Conservation (phyloP, 2,329 filamentous ascomycete species). For the Botrytis sinoallii region DNA sequence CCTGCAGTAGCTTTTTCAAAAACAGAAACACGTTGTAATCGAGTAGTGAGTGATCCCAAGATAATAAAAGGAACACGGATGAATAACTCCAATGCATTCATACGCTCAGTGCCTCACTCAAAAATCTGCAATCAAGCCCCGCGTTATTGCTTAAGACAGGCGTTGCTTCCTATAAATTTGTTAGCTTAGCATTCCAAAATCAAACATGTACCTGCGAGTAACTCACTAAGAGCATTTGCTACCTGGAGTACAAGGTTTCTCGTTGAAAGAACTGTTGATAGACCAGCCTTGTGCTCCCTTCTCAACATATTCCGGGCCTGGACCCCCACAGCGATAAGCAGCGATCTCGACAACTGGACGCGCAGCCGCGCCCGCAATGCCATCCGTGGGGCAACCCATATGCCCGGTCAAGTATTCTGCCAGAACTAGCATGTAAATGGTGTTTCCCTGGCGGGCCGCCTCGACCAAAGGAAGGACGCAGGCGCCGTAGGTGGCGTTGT, state of each 20-base stretch:
- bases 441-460: background rate
- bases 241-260: background rate
- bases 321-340: background rate
- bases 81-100: fast-evolving
- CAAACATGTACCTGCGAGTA: background rate
- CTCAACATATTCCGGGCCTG: background rate
- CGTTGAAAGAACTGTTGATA: background rate
- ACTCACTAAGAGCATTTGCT: background rate
- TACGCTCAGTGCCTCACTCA: background rate
- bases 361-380: background rate
- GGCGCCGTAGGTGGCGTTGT: background rate
- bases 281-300: background rate
- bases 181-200: background rate
- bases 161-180: background rate
- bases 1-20: background rate
- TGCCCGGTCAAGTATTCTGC: background rate
- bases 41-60: background rate
- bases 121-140: no score
- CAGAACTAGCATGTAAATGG: background rate
- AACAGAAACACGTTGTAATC: fast-evolving
- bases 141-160: background rate
- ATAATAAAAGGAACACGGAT: background rate
- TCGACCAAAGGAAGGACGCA: background rate
- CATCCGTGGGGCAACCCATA: background rate
- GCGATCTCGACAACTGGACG: fast-evolving